Evolutionary conservation across 306 rosid genomes (phyloP).

Genomic region (Vicia villosa): DNA sequence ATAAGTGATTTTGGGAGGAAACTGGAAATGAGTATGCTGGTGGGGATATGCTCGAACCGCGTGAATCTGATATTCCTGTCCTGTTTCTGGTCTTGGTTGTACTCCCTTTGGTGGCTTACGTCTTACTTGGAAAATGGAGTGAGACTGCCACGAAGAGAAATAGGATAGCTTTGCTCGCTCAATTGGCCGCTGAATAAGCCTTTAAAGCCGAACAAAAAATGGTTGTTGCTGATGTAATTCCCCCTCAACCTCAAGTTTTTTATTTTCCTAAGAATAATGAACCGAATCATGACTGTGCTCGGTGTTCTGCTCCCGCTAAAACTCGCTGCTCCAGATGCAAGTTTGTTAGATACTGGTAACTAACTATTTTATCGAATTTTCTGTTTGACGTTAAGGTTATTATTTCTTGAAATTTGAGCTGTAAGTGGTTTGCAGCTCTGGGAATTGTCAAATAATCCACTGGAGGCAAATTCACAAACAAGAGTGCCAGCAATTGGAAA

Average conservation of each 20-base stretch:
- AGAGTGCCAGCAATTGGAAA: slow-evolving; percentile 66
- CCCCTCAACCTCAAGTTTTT: slow-evolving; percentile 43
- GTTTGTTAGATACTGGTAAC: no score
- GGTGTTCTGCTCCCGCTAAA: slow-evolving; percentile 74
- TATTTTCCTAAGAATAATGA: slow-evolving; percentile 48
- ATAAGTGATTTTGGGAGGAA: no score
- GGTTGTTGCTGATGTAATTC: slow-evolving; percentile 62
- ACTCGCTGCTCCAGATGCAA: no score
- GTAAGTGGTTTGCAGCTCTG: slow-evolving; percentile 70
- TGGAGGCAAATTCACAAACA: slow-evolving; percentile 85
- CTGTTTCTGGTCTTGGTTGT: no score
- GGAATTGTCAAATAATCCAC: slow-evolving; percentile 83
- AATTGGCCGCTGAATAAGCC: slow-evolving; percentile 79
- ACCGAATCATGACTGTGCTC: slow-evolving; percentile 57
- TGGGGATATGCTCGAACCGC: no score
- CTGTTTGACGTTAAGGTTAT: slow-evolving; percentile 26
- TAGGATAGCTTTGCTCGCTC: slow-evolving; percentile 72
- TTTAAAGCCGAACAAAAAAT: slow-evolving; percentile 59
- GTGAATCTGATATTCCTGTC: no score
- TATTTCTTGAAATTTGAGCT: slow-evolving; percentile 40
- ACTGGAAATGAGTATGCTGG: no score
- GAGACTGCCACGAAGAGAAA: slow-evolving; percentile 68
- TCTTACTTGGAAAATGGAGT: no score
- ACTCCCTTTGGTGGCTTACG: no score
- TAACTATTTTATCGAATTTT: no score